Conservation (phyloP, 768 basidiomycete species). For the Psilocybe cubensis region DNA sequence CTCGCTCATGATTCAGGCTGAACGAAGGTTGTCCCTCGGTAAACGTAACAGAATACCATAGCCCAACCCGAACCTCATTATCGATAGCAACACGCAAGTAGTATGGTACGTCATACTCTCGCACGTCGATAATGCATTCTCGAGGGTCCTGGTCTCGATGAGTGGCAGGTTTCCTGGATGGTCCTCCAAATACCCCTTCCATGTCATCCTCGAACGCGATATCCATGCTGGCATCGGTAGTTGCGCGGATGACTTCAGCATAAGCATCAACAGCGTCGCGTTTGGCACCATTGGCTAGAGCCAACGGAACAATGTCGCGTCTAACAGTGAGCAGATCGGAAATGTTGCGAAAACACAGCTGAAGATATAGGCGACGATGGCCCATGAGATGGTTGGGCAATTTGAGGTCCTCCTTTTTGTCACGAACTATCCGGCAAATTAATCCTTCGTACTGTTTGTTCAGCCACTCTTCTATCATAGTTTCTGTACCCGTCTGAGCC, state of each 20-base stretch:
- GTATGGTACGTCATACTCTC: conserved; percentile 97
- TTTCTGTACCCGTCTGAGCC: conserved; percentile 78
- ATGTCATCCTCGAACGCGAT: conserved; percentile 69
- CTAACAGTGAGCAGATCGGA: conserved; percentile 87
- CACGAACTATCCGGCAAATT: conserved; percentile 75
- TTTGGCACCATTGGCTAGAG: conserved; percentile 88
- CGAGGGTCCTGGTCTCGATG: conserved; percentile 77
- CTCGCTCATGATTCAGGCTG: conserved; percentile 73
- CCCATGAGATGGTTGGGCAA: conserved; percentile 97
- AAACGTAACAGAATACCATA: conserved; percentile 96
- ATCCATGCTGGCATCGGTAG: conserved; percentile 68
- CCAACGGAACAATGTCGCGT: conserved; percentile 88
- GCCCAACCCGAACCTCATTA: conserved; percentile 94
- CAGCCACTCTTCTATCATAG: conserved; percentile 93
- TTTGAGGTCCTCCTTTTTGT: conserved; percentile 92
- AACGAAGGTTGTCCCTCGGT: conserved; percentile 79
- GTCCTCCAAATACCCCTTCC: conserved; percentile 41
- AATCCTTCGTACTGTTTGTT: conserved; percentile 91
- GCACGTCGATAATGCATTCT: conserved; percentile 90
- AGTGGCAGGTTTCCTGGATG: conserved; percentile 27
- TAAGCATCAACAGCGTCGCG: conserved; percentile 96
- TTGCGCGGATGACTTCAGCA: conserved; percentile 90
- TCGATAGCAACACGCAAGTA: conserved; percentile 99
- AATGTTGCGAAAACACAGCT: conserved; percentile 91
- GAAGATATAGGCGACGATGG: conserved; percentile 87